Evolutionary conservation across 768 basidiomycete genomes (phyloP).

Genomic region (Neoboletus subvelutipes): DNA sequence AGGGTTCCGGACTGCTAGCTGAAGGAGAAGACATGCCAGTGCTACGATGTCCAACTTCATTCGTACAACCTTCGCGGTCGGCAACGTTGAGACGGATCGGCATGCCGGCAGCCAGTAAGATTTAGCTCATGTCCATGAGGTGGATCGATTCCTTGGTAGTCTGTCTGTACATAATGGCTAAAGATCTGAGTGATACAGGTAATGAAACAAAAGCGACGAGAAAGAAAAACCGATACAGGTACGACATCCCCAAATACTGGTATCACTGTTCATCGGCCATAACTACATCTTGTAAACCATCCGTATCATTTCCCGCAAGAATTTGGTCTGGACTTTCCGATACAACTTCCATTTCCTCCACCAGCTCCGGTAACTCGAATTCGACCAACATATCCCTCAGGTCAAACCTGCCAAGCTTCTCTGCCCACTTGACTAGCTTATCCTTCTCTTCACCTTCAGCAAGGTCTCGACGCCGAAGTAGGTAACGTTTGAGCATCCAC

Average conservation of each 20-base stretch:
- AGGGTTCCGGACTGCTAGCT: not conserved
- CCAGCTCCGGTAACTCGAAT: constrained; percentile 16
- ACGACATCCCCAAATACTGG: not conserved
- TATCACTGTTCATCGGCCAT: constrained; percentile 6
- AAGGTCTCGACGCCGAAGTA: constrained; percentile 24
- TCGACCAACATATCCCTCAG: constrained; percentile 21
- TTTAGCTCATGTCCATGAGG: not conserved
- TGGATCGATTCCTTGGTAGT: not conserved
- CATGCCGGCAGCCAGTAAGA: not conserved
- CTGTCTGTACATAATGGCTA: not conserved
- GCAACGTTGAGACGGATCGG: not conserved
- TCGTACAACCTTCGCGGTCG: not conserved
- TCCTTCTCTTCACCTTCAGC: constrained; percentile 14
- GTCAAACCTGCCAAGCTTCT: constrained; percentile 24
- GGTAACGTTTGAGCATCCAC: constrained; percentile 30
- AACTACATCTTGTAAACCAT: constrained; percentile 2
- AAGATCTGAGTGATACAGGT: not conserved
- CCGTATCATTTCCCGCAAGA: not conserved
- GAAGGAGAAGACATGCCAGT: constrained; percentile 8
- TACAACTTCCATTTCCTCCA: constrained; percentile 10
- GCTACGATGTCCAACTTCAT: not conserved
- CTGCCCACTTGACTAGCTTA: constrained; percentile 15
- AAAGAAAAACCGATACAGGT: not conserved
- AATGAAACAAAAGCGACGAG: not conserved
- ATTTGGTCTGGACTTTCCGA: not conserved